Percentiles rank a stretch among this genome's conserved stretches.
Evolutionary conservation across 805 yeast genomes (phyloP).

Genomic region (Dipodascus albidus): DNA sequence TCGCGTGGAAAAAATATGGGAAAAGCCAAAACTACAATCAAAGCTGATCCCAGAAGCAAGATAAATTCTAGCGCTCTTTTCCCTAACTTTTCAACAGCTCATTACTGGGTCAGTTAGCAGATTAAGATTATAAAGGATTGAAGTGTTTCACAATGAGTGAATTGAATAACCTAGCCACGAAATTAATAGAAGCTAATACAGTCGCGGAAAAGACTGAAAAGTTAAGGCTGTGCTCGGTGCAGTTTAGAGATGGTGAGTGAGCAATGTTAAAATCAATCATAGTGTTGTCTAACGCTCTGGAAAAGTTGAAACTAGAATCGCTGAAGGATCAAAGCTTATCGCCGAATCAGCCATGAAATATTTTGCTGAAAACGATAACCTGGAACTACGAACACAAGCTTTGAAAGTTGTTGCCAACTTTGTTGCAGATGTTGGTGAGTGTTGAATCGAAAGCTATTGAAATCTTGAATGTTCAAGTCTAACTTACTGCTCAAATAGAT

Average conservation of each 20-base stretch:
- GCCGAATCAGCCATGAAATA: neutral
- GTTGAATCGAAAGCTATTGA: too few species aligned
- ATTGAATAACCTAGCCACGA: neutral
- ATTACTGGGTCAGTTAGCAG: too few species aligned
- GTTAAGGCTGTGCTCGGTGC: neutral
- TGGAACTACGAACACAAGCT: neutral
- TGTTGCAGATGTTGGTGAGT: conserved; percentile 1
- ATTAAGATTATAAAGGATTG: too few species aligned
- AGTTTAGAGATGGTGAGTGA: neutral
- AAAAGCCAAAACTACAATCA: too few species aligned
- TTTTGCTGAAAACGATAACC: neutral
- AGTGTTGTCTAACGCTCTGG: neutral
- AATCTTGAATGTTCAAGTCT: neutral
- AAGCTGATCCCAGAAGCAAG: too few species aligned
- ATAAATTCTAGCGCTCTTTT: too few species aligned
- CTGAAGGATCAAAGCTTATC: neutral
- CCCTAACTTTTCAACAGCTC: too few species aligned
- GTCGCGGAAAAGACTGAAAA: neutral
- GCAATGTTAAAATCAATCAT: neutral
- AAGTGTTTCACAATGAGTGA: neutral
- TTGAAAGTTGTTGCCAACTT: neutral
- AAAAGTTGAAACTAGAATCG: neutral
- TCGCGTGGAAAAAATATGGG: too few species aligned
- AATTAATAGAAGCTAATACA: neutral
- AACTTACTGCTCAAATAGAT: neutral